Evolutionary conservation across 192 early-diverging fungal genomes (phyloP).

Genomic region (Coemansia sp.): DNA sequence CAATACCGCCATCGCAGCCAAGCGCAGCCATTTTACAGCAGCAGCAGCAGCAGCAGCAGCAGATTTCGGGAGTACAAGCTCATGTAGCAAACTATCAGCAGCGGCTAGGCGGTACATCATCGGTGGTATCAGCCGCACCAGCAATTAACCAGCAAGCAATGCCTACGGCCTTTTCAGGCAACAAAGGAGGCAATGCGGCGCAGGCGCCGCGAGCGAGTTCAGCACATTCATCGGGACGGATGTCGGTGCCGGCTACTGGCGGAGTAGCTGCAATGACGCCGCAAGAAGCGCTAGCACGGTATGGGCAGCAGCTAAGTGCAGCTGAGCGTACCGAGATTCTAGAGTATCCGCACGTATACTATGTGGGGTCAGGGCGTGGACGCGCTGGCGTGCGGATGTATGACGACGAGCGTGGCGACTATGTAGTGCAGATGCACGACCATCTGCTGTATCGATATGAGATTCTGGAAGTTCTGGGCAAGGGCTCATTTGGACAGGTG

Average conservation of each 20-base stretch:
- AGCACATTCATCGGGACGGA: slow-evolving; percentile 11
- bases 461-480: slow-evolving; percentile 84
- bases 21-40: slow-evolving; percentile 22
- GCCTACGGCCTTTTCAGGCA: not conserved
- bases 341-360: slow-evolving; percentile 81
- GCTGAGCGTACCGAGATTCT: slow-evolving; percentile 89
- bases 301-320: slow-evolving; percentile 70
- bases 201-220: slow-evolving; percentile 7
- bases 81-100: slow-evolving; percentile 49
- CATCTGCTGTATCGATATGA: slow-evolving; percentile 94
- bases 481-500: slow-evolving; percentile 95
- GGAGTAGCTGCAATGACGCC: slow-evolving; percentile 57
- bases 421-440: slow-evolving; percentile 81
- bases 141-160: slow-evolving; percentile 1
- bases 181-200: slow-evolving; percentile 4
- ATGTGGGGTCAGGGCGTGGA: slow-evolving; percentile 75
- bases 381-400: slow-evolving; percentile 50
- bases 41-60: slow-evolving; percentile 39
- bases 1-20: slow-evolving; percentile 20
- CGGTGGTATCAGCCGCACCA: slow-evolving; percentile 40
- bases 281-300: slow-evolving; percentile 62
- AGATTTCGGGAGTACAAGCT: slow-evolving; percentile 28
- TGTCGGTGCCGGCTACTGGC: slow-evolving; percentile 18
- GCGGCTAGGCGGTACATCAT: slow-evolving; percentile 36
- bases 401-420: slow-evolving; percentile 96